Base-by-base conservation (phyloP, 768 basidiomycete species). In the Kwoniella heveanensis region DNA sequence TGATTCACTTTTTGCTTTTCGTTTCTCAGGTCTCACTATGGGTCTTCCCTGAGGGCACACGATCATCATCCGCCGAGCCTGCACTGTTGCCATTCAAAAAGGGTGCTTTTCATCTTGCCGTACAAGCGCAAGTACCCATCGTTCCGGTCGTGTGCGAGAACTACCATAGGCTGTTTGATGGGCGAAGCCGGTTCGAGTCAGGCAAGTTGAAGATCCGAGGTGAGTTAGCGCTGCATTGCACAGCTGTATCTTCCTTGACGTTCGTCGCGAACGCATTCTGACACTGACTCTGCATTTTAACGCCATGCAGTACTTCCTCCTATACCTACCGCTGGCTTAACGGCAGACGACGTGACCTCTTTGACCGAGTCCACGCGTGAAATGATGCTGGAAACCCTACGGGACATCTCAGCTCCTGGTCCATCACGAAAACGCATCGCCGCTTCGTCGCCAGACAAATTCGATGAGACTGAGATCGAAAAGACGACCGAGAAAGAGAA, bases 41-140 rank as follows among this genome's bases (percentile, higher is more conserved):
- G 90, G 87, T 99, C 80, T 98, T 92, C 81, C 92, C 95, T 0
- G 96, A 98, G 82, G 96, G 96, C 29, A 99, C 96, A 12, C 87
- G 96, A 26, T 87, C 91, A 48, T 85, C 85, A 61, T 84, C 84
- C 22, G 83, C 87, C 65, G 81, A 83, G 30, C 85, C 89, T 8
- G 84, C 85, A 30, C 81, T 99, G 77, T 83, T 90, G 5, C 89
- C 91, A 2, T 88, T 99, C 83, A 99, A 99, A 84, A 99, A 97
- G 80, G 96, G 96, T 44, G 94, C 92, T 2, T 98, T 98, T 84
- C 93, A 98, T 77, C 85, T 97, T 54, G 96, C 96, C 27, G 85
- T 98, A 25, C 88, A 93, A 80, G 88, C 91, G 13, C 86, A 69
- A 62, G 85, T 98, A 50, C 95, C 96, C 6, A 88, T 99, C 73